These are phyloP conservation scores for Diplosphaera chodatii DNA, from an alignment of 139 green algal species.

Conservation along the genomic window DNA sequence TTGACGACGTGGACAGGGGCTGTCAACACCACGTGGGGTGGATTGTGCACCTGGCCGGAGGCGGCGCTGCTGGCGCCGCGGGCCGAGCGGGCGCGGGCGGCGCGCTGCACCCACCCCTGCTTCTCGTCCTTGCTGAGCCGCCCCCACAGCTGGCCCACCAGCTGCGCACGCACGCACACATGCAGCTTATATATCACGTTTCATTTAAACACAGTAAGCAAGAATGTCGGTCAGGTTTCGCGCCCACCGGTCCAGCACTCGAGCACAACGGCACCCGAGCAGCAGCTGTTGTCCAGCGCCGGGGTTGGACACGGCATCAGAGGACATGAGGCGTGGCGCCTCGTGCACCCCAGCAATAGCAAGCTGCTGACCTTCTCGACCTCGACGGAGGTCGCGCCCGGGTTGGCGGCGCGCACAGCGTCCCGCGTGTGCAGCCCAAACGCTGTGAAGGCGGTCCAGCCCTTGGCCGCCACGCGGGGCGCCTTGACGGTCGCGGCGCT, in stretches of 20 bases:
- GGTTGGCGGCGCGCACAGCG: neutral
- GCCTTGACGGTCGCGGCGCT: neutral
- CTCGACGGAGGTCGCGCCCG: neutral
- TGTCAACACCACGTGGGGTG: too few relatives aligned
- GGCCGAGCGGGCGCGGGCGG: neutral
- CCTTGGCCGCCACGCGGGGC: neutral
- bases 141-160: neutral
- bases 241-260: too few relatives aligned
- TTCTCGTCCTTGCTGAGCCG: neutral
- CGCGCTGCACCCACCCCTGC: neutral
- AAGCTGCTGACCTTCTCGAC: slow-evolving; percentile 1
- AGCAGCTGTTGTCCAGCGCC: too few relatives aligned
- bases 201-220: too few relatives aligned
- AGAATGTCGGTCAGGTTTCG: too few relatives aligned
- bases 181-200: too few relatives aligned
- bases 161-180: too few relatives aligned
- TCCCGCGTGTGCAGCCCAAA: neutral
- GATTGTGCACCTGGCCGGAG: neutral
- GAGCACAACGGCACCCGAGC: too few relatives aligned
- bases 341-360: neutral
- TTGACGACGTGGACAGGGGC: too few relatives aligned
- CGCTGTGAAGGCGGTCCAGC: neutral
- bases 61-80: too few relatives aligned
- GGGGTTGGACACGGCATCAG: too few relatives aligned
- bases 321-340: too few relatives aligned